Conservation (phyloP, 2,329 filamentous ascomycete species). For the Stachybotrys chartarum region DNA sequence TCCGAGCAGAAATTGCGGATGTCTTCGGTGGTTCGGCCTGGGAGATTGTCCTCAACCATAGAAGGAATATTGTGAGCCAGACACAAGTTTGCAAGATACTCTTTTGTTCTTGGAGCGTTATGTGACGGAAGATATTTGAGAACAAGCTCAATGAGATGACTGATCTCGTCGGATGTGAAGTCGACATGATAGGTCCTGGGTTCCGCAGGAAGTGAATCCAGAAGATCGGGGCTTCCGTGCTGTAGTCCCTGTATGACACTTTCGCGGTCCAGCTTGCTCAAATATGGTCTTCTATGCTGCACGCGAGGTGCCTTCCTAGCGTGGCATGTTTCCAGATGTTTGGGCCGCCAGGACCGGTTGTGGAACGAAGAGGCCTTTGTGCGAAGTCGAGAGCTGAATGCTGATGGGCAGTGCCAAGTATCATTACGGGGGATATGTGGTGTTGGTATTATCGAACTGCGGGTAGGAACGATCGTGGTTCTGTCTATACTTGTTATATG, state of each 20-base stretch:
- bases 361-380: background rate
- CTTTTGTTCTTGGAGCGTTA: constrained; percentile 7
- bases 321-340: background rate
- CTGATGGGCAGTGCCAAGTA: too few relatives aligned
- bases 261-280: background rate
- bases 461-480: too few relatives aligned
- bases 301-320: background rate
- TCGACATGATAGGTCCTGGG: constrained; percentile 30
- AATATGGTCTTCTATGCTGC: background rate
- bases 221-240: background rate
- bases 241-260: background rate
- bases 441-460: background rate
- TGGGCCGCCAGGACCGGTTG: background rate
- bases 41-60: constrained; percentile 12
- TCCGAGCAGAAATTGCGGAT: constrained; percentile 24
- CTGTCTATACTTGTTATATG: too few relatives aligned
- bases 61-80: constrained; percentile 13
- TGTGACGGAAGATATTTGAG: constrained; percentile 6
- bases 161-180: constrained; percentile 32
- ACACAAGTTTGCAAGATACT: constrained; percentile 12
- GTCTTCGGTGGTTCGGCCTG: constrained; percentile 17
- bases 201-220: background rate
- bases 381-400: too few relatives aligned
- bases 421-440: too few relatives aligned
- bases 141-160: constrained; percentile 14